Evolutionary conservation across 345 rosid species (phyloP), one percentile per base, ranked within the genome.

Genomic region (Moricandia moricandioides): DNA sequence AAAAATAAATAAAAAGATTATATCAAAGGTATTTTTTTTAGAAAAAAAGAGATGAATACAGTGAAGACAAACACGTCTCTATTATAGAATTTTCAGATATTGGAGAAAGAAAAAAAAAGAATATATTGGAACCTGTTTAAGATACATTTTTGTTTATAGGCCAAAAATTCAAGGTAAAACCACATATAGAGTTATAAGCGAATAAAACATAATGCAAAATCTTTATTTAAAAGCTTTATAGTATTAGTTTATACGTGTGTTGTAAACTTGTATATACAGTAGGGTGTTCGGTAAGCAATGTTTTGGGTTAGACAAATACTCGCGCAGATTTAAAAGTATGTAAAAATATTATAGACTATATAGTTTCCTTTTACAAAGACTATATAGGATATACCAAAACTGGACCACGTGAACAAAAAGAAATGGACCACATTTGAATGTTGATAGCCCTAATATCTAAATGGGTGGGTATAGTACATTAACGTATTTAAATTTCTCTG

Each of bases 341-440:
- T 14, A 49, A 67, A 58, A 14, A 24, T 29, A 29, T 29, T 1
- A 29, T 29, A 29, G 31, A 29, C 31, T 29, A 29, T 29, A 21
- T 21, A 21, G 31, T 29, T 29, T 21, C 24, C 12, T 43, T 43
- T 43, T 43, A 43, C 24, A 21, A 21, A 76, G 65, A 63, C 59
- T 76, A 69, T 69, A 69, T 77, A 77, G 76, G 64, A 77, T 77
- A 77, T 77, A 70, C 80, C 72, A 78, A 70, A 78, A 65, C 58
- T 58, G 80, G 76, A 70, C 80, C 79, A 75, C 79, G 69, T 60
- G 33, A 75, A 68, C 69, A 75, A 60, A 75, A 76, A 70, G 68
- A 76, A 62, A 69, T 62, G 79, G 79, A 62, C 79, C 79, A 76
- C 79, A 76, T 29, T 29, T 29, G 31, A 4, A 4, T 29, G 31